These are phyloP conservation scores for Fistulifera pelliculosa DNA, from an alignment of 108 stramenopile species.

Conservation along the genomic window DNA sequence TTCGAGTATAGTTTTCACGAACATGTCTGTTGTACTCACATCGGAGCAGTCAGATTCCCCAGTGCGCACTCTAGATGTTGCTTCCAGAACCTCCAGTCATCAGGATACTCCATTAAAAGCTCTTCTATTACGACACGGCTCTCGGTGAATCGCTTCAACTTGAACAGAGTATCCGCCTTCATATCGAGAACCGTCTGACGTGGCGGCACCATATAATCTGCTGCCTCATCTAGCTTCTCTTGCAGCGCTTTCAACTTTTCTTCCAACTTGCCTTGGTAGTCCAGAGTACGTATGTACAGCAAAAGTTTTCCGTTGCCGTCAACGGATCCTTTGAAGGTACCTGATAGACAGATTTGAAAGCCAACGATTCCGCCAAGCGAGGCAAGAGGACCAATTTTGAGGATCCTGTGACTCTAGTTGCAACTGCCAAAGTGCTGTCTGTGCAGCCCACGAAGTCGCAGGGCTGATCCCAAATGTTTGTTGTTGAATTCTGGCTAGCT, in stretches of 20 bases:
- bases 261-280: constrained; percentile 46
- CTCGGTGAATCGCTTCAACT: constrained; percentile 28
- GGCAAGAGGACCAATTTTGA: constrained; percentile 38
- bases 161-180: constrained; percentile 22
- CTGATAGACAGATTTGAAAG: constrained; percentile 22
- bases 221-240: not conserved
- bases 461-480: constrained; percentile 11
- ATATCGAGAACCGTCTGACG: constrained; percentile 12
- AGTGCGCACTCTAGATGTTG: constrained; percentile 17
- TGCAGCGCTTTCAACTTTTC: constrained; percentile 44
- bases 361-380: constrained; percentile 66
- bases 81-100: constrained; percentile 76
- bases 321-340: constrained; percentile 6
- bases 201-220: constrained; percentile 1
- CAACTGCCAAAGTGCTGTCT: constrained; percentile 40
- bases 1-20: constrained; percentile 17
- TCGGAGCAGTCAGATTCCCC: not conserved
- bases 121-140: constrained; percentile 35
- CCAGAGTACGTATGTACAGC: constrained; percentile 37
- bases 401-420: constrained; percentile 13
- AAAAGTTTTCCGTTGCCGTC: constrained; percentile 40
- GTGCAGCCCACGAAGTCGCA: constrained; percentile 34
- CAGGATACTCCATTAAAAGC: constrained; percentile 39
- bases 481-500: constrained; percentile 21
- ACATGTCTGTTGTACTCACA: constrained; percentile 12